phyloP scores from a whole-genome alignment of 169 alveolate species.

The Pseudocohnilembus persalinus region DNA sequence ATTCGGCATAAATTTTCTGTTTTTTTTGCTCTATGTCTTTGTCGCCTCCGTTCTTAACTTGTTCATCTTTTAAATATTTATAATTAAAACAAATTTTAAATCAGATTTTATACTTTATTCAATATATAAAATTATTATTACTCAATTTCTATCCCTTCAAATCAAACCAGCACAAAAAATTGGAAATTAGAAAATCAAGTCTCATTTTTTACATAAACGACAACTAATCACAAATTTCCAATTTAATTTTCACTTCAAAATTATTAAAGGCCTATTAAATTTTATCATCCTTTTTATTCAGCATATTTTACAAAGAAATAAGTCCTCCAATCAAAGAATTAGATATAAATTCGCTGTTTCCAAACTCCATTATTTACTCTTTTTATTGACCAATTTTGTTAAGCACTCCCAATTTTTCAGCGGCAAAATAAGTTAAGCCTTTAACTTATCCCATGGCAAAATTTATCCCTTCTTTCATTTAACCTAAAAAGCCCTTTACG shows the following conservation, averaged over 20 bases:
- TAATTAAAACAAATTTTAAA: neutral
- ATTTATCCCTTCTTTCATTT: neutral
- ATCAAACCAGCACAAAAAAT: slow-evolving; percentile 36
- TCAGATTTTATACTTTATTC: neutral
- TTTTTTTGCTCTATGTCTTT: neutral
- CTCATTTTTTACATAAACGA: slow-evolving; percentile 34
- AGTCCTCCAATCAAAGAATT: slow-evolving; percentile 38
- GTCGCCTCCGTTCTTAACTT: neutral
- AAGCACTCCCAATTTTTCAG: neutral
- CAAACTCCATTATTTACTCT: slow-evolving; percentile 20
- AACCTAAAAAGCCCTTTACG: neutral
- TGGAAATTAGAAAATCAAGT: slow-evolving; percentile 37
- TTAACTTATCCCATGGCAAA: no score
- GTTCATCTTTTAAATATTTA: neutral
- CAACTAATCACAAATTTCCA: slow-evolving; percentile 40
- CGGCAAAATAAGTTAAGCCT: slow-evolving; percentile 4
- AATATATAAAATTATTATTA: neutral
- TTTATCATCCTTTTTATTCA: slow-evolving; percentile 1
- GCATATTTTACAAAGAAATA: slow-evolving; percentile 13
- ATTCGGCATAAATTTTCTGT: neutral
- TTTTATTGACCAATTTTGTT: neutral
- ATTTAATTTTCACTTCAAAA: slow-evolving; percentile 25
- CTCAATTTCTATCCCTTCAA: neutral
- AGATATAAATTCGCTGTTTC: slow-evolving; percentile 7
- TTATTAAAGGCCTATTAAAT: slow-evolving; percentile 3